Evolutionary conservation across 1,284 basidiomycete genomes (phyloP), one percentile per base, ranked within the genome.

Genomic region (Hymenochaete sp.): DNA sequence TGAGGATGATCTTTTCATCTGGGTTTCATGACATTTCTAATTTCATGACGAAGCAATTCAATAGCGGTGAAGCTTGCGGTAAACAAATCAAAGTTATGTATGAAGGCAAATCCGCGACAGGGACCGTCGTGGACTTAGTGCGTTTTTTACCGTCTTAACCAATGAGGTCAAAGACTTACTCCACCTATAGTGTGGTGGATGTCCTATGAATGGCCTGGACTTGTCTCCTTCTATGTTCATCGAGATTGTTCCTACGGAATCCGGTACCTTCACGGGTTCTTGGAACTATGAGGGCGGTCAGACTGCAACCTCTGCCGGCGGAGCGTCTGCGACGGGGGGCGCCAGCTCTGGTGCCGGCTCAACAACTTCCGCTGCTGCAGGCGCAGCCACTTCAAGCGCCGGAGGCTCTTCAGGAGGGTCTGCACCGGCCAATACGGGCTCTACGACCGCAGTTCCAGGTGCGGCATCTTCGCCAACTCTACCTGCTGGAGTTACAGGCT

Each of bases 211-310:
- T n/a, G 86, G 75, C 29, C 75, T 95, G 48, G 42, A 48, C 22
- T 27, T 48, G n/a, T 37, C 42, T 24, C 29, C 44, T 8, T 21
- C 44, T 16, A 40, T 48, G 9, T 48, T 48, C 47, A 16, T 22
- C 8, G 13, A 38, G n/a, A 38, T 48, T 13, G 47, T 35, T 28
- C 19, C 14, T 25, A 29, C 21, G 7, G 41, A 36, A 14, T 26
- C 26, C 8, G 47, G 47, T 26, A 35, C 44, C 2, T 22, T 48
- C 25, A 44, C 33, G 14, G 47, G 40, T 25, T 37, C 40, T 14
- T 48, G 47, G 47, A n/a, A 42, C 32, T 48, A 37, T 33, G 29
- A 6, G 5, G 32, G 21, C 71, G 48, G 70, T 44, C 56, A n/a
- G 32, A 16, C 32, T 35, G 21, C 32, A 19, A n/a, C 6, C 14